Evolutionary conservation across 768 basidiomycete genomes (phyloP), one percentile per base, ranked within the genome.

Genomic region (Kwoniella botswanensis): DNA sequence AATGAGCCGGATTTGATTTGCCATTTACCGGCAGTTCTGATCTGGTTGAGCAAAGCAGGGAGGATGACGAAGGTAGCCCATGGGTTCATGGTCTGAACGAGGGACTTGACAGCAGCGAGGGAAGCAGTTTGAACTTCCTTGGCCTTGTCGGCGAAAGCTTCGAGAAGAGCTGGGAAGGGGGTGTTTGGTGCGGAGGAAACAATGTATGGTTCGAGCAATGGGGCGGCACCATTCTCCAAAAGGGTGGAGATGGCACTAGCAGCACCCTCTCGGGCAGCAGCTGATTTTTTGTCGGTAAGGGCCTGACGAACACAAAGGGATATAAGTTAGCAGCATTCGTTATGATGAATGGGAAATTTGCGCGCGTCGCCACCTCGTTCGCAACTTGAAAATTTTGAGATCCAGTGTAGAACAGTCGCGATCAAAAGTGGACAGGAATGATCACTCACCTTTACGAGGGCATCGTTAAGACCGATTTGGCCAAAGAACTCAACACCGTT

Each of bases 1-100:
- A 98, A 88, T 41, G 91, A 88, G 57, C 95, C 94, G 10, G 90
- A 92, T 89, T 98, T 97, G 87, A 96, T 79, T 85, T 96, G 95
- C 94, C 94, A 97, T 85, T 97, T 97, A 81, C 95, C 94, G 80
- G 93, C 93, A 77, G 91, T 92, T 87, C 93, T 92, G 87, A 98
- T 92, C 85, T 96, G 89, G 84, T 92, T 88, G 80, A 98, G 93
- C 82, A 98, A 88, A 68, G 90, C 86, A 67, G 93, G 93, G 79
- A 98, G 92, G 81, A 94, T 84, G 78, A 92, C 88, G 72, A 88
- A 87, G 24, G 91, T 86, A 58, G 91, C 92, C 94, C 94, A 98
- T 17, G 93, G 90, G 87, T 91, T 94, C 89, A 92, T 91, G 71
- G 87, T 86, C 73, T 89, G 86, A 81, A 88, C 90, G 80, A 90